These are phyloP conservation scores for Pseudocercospora macadamiae DNA, from an alignment of 2,329 filamentous ascomycete species.

Conservation along the genomic window DNA sequence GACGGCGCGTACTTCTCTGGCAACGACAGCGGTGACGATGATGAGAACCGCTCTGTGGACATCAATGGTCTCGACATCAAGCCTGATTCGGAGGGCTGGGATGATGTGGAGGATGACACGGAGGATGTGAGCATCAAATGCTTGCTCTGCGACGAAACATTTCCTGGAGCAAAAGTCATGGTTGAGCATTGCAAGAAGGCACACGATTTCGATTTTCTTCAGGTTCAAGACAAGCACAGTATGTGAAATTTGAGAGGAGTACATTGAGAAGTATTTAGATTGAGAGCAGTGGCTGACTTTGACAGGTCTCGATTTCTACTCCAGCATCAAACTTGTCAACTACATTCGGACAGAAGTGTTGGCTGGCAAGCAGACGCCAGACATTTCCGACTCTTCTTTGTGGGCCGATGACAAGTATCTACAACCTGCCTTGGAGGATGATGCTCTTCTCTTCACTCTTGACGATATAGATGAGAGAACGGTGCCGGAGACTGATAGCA, in stretches of 20 bases:
- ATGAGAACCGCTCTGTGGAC: constrained; percentile 19
- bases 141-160: constrained; percentile 44
- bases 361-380: constrained; percentile 48
- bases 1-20: constrained; percentile 27
- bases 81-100: constrained; percentile 47
- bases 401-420: constrained; percentile 81
- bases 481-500: constrained; percentile 18
- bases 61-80: constrained; percentile 32
- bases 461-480: constrained; percentile 68
- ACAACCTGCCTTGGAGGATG: constrained; percentile 83
- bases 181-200: constrained; percentile 42
- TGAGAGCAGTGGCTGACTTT: background rate
- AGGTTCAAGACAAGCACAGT: constrained; percentile 41
- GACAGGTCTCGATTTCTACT: constrained; percentile 49
- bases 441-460: constrained; percentile 83
- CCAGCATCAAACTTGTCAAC: constrained; percentile 53
- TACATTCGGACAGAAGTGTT: constrained; percentile 50
- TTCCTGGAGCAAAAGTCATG: constrained; percentile 38
- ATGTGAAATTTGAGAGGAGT: constrained; percentile 20
- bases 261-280: background rate
- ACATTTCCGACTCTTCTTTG: constrained; percentile 61
- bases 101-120: constrained; percentile 47
- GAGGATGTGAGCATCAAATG: constrained; percentile 44
- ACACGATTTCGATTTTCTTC: constrained; percentile 47
- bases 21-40: constrained; percentile 21